phyloP scores from a whole-genome alignment of 2,329 filamentous ascomycete genomes.

The Venturia asperata region DNA sequence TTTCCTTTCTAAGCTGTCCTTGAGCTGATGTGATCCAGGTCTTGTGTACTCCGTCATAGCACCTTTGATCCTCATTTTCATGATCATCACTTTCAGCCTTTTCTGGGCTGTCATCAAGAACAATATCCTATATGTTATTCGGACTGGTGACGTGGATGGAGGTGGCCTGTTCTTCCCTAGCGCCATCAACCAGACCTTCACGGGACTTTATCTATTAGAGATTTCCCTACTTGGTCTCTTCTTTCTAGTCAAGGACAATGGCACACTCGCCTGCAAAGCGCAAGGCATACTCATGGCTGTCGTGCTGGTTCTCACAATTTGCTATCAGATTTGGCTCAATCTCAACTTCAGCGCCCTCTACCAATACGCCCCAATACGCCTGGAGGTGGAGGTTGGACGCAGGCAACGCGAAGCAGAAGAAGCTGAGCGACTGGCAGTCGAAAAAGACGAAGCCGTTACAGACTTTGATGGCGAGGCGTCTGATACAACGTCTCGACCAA shows the following conservation, averaged over 20 bases:
- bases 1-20: neutral
- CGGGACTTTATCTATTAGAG: constrained; percentile 90
- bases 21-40: constrained; percentile 34
- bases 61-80: constrained; percentile 85
- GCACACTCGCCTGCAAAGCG: constrained; percentile 53
- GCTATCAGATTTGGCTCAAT: constrained; percentile 78
- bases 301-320: constrained; percentile 57
- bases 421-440: constrained; percentile 46
- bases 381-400: constrained; percentile 48
- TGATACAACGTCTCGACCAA: neutral
- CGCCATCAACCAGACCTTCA: constrained; percentile 92
- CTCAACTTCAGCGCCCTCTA: constrained; percentile 76
- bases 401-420: constrained; percentile 76
- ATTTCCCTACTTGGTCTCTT: constrained; percentile 83
- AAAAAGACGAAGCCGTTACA: neutral
- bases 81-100: constrained; percentile 81
- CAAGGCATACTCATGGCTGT: constrained; percentile 84
- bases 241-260: constrained; percentile 62
- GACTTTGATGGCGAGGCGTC: neutral
- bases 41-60: constrained; percentile 83
- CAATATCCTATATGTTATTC: constrained; percentile 82
- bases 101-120: constrained; percentile 96
- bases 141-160: constrained; percentile 80
- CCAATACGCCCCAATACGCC: constrained; percentile 70
- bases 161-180: constrained; percentile 86